Evolutionary conservation across 2,329 filamentous ascomycete genomes (phyloP), one percentile per base, ranked within the genome.

Genomic region (Eutypella sp.): DNA sequence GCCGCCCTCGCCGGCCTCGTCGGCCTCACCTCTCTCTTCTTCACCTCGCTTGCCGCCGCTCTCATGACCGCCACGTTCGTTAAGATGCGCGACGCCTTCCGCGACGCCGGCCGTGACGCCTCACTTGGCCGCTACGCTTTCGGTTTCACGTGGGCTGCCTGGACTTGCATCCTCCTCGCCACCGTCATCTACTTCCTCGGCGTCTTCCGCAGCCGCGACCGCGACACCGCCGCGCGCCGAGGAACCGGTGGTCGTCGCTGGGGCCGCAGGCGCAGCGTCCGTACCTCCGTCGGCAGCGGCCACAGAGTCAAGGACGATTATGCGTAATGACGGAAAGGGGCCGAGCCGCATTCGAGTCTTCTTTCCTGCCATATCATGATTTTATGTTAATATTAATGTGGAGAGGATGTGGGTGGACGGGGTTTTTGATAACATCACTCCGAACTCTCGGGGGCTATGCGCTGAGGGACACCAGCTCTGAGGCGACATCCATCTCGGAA

Each of bases 61-160:
- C 69, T 92, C 27, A 90, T 90, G 83, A 92, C 87, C 20, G 77
- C 75, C 34, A 74, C 70, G 54, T 88, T 88, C 55, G 83, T 89
- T 58, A 71, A 80, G 57, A 85, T 82, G 46, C 84, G 86, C 61
- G 71, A 89, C 57, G 72, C 69, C 31, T 91, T 92, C 73, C 67
- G 67, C 29, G 58, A 60, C 29, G 74, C 67, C 45, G 76, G 74
- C 49, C 77, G 80, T 45, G 60, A 64, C 16, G 85, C 88, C 24
- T 65, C 62, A 10, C 63, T 93, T 31, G 88, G 88, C 44, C 60
- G 59, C 25, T 87, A 84, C 58, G 84, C 82, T 18, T 88, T 89
- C 59, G 88, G 79, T 38, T 92, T 90, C 69, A 82, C 81, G 51
- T 93, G 88, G 88, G 82, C 76, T 15, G 78, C 85, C 2, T 81